These are phyloP conservation scores for Betula pendula DNA, from an alignment of 306 rosid genomes.

Conservation along the genomic window DNA sequence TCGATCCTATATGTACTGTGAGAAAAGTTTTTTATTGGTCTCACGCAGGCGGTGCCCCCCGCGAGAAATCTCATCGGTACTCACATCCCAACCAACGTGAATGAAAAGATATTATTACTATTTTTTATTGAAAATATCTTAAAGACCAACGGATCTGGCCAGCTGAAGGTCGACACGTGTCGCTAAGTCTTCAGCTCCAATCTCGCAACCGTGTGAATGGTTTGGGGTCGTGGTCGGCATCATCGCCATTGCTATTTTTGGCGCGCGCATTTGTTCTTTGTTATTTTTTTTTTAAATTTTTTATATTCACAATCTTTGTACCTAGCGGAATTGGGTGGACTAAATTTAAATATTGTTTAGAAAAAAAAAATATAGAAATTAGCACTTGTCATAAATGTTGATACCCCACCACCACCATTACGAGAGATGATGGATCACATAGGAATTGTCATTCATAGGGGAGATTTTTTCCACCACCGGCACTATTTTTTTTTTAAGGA, in stretches of 20 bases:
- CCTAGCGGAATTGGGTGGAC: too few species aligned
- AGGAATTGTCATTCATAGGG: too few species aligned
- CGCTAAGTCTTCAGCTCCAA: background rate
- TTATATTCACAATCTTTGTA: background rate
- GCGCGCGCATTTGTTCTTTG: background rate
- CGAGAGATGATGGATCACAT: too few species aligned
- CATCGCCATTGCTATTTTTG: background rate
- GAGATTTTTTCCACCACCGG: too few species aligned
- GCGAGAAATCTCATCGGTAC: conserved; percentile 48
- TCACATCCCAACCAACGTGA: conserved; percentile 29
- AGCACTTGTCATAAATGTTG: too few species aligned
- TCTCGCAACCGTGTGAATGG: background rate
- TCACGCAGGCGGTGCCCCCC: conserved; percentile 75
- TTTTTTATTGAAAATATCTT: conserved; percentile 22
- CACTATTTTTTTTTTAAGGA: too few species aligned
- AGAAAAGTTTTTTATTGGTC: conserved; percentile 7
- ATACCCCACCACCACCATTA: too few species aligned
- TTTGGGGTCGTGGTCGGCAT: background rate
- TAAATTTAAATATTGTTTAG: too few species aligned
- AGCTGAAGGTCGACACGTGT: conserved; percentile 18
- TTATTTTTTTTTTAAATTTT: background rate
- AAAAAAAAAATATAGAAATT: too few species aligned
- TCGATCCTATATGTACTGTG: too few species aligned
- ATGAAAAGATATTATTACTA: background rate
- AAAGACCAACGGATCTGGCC: conserved; percentile 36